Evolutionary conservation across 2,329 filamentous ascomycete genomes (phyloP).

Genomic region (Fusarium pseudocircinatum): DNA sequence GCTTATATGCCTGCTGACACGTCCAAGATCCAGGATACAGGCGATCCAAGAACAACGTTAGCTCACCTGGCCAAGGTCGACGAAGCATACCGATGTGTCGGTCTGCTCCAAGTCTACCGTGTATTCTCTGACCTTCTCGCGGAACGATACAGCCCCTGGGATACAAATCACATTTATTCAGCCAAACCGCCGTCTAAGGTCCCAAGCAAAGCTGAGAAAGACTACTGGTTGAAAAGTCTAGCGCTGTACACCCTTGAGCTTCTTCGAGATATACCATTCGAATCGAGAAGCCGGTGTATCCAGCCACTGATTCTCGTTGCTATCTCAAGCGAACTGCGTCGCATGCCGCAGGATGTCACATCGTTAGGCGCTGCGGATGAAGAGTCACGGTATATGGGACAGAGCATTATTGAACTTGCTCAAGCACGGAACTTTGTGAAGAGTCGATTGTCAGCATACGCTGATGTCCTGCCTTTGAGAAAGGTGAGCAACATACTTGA

Average conservation of each 20-base stretch:
- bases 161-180: neutral
- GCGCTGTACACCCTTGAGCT: neutral
- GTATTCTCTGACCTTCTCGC: neutral
- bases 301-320: neutral
- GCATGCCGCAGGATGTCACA: neutral
- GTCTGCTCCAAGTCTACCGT: neutral
- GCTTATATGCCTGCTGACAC: neutral
- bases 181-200: neutral
- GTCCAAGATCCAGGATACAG: neutral
- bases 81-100: neutral
- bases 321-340: neutral
- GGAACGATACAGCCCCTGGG: neutral
- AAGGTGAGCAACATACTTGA: neutral
- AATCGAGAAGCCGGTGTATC: neutral
- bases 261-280: neutral
- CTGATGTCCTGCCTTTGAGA: neutral
- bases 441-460: neutral
- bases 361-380: neutral
- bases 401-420: neutral
- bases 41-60: neutral
- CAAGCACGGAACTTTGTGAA: neutral
- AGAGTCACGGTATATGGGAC: neutral
- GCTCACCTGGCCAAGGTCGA: neutral
- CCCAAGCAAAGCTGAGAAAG: neutral
- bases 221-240: neutral